Evolutionary conservation across 169 alveolate species (phyloP).

Genomic region (Cystoisospora suis): DNA sequence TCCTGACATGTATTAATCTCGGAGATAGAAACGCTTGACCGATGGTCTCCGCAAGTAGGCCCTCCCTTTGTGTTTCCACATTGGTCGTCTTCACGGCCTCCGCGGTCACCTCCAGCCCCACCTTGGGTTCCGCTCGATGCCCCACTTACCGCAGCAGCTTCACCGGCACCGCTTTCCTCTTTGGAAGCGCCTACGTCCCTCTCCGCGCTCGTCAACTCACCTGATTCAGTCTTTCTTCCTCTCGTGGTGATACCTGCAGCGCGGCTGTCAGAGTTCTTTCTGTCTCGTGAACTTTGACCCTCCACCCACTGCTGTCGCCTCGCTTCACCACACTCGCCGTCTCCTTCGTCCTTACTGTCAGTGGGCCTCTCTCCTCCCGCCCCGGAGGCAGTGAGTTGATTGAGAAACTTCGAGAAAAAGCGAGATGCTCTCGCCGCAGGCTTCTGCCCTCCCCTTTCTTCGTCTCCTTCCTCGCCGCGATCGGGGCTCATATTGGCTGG

Average conservation of each 20-base stretch:
- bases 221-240: neutral
- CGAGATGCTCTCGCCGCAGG: conserved; percentile 3
- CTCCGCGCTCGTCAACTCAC: neutral
- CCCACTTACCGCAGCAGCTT: neutral
- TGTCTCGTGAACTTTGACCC: too few species aligned
- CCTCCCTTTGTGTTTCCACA: neutral
- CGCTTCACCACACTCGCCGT: too few species aligned
- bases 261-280: neutral
- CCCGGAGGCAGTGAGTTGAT: neutral
- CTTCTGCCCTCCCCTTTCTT: neutral
- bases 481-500: too few species aligned
- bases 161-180: neutral
- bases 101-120: neutral
- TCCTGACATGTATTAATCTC: too few species aligned
- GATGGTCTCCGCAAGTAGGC: too few species aligned
- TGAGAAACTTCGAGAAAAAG: neutral
- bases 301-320: too few species aligned
- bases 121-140: neutral
- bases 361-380: neutral
- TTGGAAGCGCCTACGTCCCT: neutral
- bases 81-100: neutral
- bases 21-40: too few species aligned
- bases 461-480: too few species aligned
- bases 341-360: neutral
- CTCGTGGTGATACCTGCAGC: neutral